Conservation (phyloP, 2,329 filamentous ascomycete species). For the Curvularia sp. region DNA sequence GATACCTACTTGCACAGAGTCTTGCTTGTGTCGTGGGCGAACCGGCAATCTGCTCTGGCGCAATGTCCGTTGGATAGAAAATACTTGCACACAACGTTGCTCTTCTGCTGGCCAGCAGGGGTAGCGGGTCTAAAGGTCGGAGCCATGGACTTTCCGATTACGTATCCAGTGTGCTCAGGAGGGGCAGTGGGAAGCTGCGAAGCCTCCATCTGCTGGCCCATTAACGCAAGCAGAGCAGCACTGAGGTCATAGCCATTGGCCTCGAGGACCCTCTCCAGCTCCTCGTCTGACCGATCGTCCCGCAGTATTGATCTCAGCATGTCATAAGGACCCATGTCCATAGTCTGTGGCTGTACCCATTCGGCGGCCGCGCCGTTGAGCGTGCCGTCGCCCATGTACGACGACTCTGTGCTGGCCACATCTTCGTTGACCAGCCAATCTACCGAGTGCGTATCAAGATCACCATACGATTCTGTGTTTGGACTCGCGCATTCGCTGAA, state of each 20-base stretch:
- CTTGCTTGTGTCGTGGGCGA: constrained; percentile 93
- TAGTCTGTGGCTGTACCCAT: constrained; percentile 71
- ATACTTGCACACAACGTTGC: constrained; percentile 94
- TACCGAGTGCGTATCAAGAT: constrained; percentile 91
- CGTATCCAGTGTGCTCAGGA: constrained; percentile 67
- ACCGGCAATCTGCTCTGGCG: constrained; percentile 92
- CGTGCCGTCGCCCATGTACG: constrained; percentile 69
- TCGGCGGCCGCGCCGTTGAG: constrained; percentile 84
- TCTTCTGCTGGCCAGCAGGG: constrained; percentile 77
- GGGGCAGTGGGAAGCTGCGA: constrained; percentile 56
- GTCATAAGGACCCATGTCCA: constrained; percentile 97
- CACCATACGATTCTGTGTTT: constrained; percentile 84
- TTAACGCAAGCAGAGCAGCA: constrained; percentile 86
- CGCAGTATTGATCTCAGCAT: constrained; percentile 95
- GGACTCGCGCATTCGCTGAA: constrained; percentile 79
- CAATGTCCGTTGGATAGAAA: constrained; percentile 96
- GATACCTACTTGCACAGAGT: constrained; percentile 93
- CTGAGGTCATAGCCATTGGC: constrained; percentile 91
- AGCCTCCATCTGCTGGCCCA: constrained; percentile 71
- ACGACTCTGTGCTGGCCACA: constrained; percentile 80
- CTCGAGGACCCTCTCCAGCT: constrained; percentile 90
- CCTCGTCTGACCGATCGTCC: constrained; percentile 86
- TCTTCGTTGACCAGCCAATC: constrained; percentile 95
- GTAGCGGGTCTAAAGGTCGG: constrained; percentile 75
- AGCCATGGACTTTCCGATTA: constrained; percentile 90